phyloP scores from a whole-genome alignment of 1,139 yeast species.

The Saccharomycopsis hybrid region DNA sequence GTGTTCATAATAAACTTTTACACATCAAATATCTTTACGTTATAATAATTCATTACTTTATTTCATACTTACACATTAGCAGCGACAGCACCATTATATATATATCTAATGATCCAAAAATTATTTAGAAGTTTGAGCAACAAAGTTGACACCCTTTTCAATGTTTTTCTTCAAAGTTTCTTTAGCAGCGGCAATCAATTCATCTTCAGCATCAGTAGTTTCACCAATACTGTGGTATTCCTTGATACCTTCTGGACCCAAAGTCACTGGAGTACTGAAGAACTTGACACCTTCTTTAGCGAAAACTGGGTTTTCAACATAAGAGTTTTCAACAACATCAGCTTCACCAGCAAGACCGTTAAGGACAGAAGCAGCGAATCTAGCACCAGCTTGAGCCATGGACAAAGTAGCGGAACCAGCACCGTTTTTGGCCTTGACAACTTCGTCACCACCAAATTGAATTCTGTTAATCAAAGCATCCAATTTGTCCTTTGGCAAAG shows the following conservation, averaged over 20 bases:
- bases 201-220: conserved; percentile 56
- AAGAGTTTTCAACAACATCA: conserved; percentile 73
- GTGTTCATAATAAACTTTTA: no score
- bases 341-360: conserved; percentile 66
- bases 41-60: no score
- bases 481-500: conserved; percentile 47
- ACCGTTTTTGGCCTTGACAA: conserved; percentile 96
- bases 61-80: no score
- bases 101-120: neutral
- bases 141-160: conserved; percentile 66
- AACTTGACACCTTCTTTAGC: conserved; percentile 80
- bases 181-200: conserved; percentile 71
- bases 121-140: conserved; percentile 24
- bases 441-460: conserved; percentile 99
- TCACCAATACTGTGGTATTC: conserved; percentile 61
- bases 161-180: conserved; percentile 74
- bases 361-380: conserved; percentile 84
- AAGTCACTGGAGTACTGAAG: conserved; percentile 88
- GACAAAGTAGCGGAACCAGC: conserved; percentile 98
- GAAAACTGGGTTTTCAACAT: conserved; percentile 75
- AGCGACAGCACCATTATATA: no score
- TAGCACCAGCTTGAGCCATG: conserved; percentile 98
- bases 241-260: conserved; percentile 86
- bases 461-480: conserved; percentile 84
- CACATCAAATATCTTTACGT: no score